These are phyloP conservation scores for Tulasnella sp. DNA, from an alignment of 768 basidiomycete species.

Conservation along the genomic window DNA sequence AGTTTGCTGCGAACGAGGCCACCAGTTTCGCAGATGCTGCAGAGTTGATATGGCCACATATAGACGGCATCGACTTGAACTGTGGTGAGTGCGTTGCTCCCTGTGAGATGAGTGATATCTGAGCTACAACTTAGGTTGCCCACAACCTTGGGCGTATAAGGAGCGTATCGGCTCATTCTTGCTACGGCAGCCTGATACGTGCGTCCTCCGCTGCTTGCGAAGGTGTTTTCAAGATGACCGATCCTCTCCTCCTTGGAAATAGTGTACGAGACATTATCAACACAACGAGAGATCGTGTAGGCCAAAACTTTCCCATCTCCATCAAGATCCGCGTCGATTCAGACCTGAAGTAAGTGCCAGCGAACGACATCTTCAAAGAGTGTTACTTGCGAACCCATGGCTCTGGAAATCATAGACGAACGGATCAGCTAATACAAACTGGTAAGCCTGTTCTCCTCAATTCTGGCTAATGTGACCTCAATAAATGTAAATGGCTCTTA, in stretches of 20 bases:
- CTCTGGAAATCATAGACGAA: conserved; percentile 28
- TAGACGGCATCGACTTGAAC: conserved; percentile 40
- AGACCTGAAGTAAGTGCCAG: conserved; percentile 28
- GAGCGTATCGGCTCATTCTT: conserved; percentile 37
- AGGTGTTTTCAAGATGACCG: neutral
- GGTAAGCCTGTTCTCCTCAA: conserved; percentile 15
- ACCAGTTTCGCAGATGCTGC: conserved; percentile 34
- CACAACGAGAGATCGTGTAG: conserved; percentile 32
- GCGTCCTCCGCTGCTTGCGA: neutral
- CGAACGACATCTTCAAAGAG: too few species aligned
- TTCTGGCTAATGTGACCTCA: neutral
- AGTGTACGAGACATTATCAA: conserved; percentile 32
- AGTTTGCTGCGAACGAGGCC: conserved; percentile 36
- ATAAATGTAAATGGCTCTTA: neutral
- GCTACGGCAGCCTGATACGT: conserved; percentile 36
- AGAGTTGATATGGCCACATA: conserved; percentile 33
- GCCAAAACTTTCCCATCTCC: conserved; percentile 33
- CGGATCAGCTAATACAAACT: conserved; percentile 31
- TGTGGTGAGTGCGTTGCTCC: conserved; percentile 25
- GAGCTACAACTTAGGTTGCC: too few species aligned
- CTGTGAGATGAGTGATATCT: too few species aligned
- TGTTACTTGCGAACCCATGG: neutral
- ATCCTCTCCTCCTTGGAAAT: neutral
- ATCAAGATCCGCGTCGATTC: conserved; percentile 39
- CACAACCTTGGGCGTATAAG: conserved; percentile 35